Evolutionary conservation across 257 asterid genomes (phyloP), one percentile per base, ranked within the genome.

Genomic region (Solanum peruvianum): DNA sequence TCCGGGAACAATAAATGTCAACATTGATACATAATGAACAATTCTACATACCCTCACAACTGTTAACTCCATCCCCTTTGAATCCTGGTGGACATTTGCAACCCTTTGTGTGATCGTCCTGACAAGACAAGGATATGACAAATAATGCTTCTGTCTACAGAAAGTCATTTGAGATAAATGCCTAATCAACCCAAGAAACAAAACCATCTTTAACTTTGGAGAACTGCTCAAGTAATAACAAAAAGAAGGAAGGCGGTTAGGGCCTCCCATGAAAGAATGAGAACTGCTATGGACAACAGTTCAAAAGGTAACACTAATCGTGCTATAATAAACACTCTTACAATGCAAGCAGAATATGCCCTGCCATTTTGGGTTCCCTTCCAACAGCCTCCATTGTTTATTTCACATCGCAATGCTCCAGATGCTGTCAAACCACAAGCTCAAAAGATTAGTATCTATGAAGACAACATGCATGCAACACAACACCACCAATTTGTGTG

Each of bases 301-400:
- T 45, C 33, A 31, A 85, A 42, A 16, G 20, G 72, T 42, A 33
- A n/a, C 20, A 16, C n/a, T 70, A 66, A 71, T 35, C 75, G 70
- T 64, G 86, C 76, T 76, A 52, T 73, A 84, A 58, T 39, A 70
- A 69, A 88, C 21, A 84, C 86, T 90, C 99, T 92, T 91, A 97
- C 99, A 87, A 91, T 82, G 94, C 99, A 97, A 88, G 99, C 99
- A 71, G 99, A 97, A 89, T 91, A 94, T 56, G 97, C 93, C 88
- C 89, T 91, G 73, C 98, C 97, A 85, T 88, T 92, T 89, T 83
- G 90, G 14, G 96, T 92, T 60, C 90, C 95, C 89, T 88, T 94
- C 99, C 99, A 97, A 89, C 99, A 97, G 73, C 99, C 99, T 87
- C 99, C 99, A 20, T 95, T 93, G 85, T 94, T 94, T 86, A 97